A percentile compares a stretch with the other conserved stretches of the same genome.
Conservation (phyloP, 2,329 filamentous ascomycete genomes). For the Aspergillus unguis region DNA sequence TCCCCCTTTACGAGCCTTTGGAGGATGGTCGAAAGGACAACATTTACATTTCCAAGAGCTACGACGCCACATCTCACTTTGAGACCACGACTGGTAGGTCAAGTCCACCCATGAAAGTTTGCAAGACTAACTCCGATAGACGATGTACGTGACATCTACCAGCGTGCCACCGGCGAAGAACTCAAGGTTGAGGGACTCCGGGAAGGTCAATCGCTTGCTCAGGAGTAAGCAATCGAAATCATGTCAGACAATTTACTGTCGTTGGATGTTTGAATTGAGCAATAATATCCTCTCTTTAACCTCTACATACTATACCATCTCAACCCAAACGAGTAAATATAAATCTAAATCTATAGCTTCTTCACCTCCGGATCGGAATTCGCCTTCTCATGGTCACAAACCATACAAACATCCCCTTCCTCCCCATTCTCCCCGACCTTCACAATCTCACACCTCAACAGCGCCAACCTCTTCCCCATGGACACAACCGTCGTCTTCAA, state of each 20-base stretch:
- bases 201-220: conserved; percentile 56
- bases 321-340: too few relatives aligned
- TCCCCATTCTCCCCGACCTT: conserved; percentile 42
- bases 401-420: conserved; percentile 53
- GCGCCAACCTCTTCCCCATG: conserved; percentile 53
- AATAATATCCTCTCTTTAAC: conserved; percentile 28
- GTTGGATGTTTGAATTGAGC: conserved; percentile 27
- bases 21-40: conserved; percentile 80
- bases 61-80: conserved; percentile 96
- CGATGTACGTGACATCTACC: conserved; percentile 93
- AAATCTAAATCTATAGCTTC: not conserved
- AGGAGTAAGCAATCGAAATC: conserved; percentile 30
- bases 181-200: conserved; percentile 83
- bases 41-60: conserved; percentile 97
- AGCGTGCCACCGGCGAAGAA: conserved; percentile 75
- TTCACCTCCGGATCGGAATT: conserved; percentile 52
- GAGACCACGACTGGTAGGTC: conserved; percentile 71
- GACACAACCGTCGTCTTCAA: conserved; percentile 59
- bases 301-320: too few relatives aligned
- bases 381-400: conserved; percentile 64
- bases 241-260: conserved; percentile 25
- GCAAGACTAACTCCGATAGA: conserved; percentile 53
- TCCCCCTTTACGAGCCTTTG: conserved; percentile 88
- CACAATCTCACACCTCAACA: conserved; percentile 55
- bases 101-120: not conserved